Evolutionary conservation across 352 stramenopile genomes (phyloP), one percentile per base, ranked within the genome.

Genomic region (Phytophthora pseudosyringae): DNA sequence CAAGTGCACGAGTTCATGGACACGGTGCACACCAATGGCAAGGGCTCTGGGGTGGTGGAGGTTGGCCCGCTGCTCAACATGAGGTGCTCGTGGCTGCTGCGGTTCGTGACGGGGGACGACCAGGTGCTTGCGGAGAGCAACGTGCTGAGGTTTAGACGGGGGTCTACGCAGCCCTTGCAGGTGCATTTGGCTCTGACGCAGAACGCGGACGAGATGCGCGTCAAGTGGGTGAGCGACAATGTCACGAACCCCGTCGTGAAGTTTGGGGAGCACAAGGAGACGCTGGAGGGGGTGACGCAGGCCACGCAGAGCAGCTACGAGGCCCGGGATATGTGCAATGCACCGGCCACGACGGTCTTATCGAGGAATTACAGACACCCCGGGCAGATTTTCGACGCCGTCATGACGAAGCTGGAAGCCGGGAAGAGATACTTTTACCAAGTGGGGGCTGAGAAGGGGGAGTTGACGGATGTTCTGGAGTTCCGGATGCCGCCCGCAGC

Each of bases 171-270:
- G 65, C 80, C 80, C 5, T 53, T 82, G 45, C 78, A 85, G 32
- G 40, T 80, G 31, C 73, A 80, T 55, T 47, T 85, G 25, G 62
- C 76, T 4, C 54, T 79, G 5, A 82, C 76, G 21, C 40, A 64
- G 10, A 71, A 71, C 10, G 4, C 43, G 1, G 71, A 69, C 13
- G 58, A 83, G 56, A 87, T 89, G 73, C 64, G 77, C 13, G 75
- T 89, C 40, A 76, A 77, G 43, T 89, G 80, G 80, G 71, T 78
- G 16, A 87, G 77, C 53, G 75, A 49, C 32, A 56, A 69, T 28
- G 73, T 87, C n/a, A 52, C 54, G 7, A 57, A 60, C 15, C 75
- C 77, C 9, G 57, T 75, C 12, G 78, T 89, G 53, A 43, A 62
- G 12, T 86, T 77, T 44, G 73, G 75, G 21, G 64, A 68, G 26